These are phyloP conservation scores for Taxillus chinensis DNA, from an alignment of 164 flowering plant genomes.

Conservation along the genomic window DNA sequence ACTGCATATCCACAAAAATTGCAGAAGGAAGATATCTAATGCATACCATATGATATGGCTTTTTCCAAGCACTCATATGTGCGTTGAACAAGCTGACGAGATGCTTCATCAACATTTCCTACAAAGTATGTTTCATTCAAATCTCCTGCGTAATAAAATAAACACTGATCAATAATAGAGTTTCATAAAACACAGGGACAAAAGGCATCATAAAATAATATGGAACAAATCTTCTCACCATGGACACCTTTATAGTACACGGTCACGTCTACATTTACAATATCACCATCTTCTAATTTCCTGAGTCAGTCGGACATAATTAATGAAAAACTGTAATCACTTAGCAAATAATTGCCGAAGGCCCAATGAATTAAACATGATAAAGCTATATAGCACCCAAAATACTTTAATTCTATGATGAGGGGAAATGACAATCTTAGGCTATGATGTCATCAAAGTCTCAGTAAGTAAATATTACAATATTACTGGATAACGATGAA, in stretches of 20 bases:
- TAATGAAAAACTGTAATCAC: neutral
- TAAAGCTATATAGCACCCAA: too few relatives aligned
- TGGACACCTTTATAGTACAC: slow-evolving; percentile 93
- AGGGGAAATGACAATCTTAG: too few relatives aligned
- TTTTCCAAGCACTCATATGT: slow-evolving; percentile 96
- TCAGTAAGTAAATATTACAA: neutral
- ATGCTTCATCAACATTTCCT: slow-evolving; percentile 90
- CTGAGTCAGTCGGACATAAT: slow-evolving; percentile 25
- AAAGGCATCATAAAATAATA: neutral
- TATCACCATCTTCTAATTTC: slow-evolving; percentile 95
- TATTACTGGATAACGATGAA: neutral
- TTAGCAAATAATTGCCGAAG: too few relatives aligned
- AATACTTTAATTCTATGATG: too few relatives aligned
- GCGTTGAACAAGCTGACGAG: slow-evolving; percentile 62
- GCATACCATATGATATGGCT: slow-evolving; percentile 84
- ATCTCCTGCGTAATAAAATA: slow-evolving; percentile 48
- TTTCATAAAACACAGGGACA: neutral
- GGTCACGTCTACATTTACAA: slow-evolving; percentile 86
- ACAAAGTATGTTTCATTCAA: slow-evolving; percentile 94
- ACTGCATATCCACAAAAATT: neutral
- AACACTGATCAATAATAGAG: slow-evolving; percentile 2
- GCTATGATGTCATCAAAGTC: too few relatives aligned
- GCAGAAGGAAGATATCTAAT: neutral
- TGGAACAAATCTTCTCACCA: slow-evolving; percentile 32
- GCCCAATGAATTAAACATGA: too few relatives aligned